Evolutionary conservation across 768 basidiomycete species (phyloP).

Genomic region (Chiua virens): DNA sequence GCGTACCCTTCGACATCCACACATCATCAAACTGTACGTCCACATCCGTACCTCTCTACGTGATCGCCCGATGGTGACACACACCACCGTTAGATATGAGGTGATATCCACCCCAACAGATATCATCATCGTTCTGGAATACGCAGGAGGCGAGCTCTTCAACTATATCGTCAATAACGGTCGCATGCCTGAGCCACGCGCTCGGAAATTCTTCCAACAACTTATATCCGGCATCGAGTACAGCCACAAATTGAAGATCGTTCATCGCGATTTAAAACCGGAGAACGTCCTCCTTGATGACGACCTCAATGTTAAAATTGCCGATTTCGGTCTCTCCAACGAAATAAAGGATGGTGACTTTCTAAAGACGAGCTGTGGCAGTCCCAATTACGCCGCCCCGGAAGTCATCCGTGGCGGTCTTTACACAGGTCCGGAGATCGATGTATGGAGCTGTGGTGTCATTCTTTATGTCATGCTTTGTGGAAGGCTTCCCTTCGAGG

Average conservation of each 20-base stretch:
- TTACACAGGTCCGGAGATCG: slow-evolving; percentile 97
- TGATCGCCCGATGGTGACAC: slow-evolving; percentile 7
- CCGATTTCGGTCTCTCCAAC: slow-evolving; percentile 89
- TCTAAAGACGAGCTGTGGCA: slow-evolving; percentile 95
- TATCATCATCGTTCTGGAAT: slow-evolving; percentile 93
- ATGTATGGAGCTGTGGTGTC: slow-evolving; percentile 99
- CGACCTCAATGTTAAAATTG: too few species aligned
- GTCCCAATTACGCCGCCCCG: slow-evolving; percentile 98
- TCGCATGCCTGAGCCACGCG: slow-evolving; percentile 83
- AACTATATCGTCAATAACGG: slow-evolving; percentile 97
- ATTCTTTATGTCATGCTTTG: slow-evolving; percentile 98
- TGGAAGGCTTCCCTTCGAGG: slow-evolving; percentile 94
- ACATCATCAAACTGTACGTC: slow-evolving; percentile 94
- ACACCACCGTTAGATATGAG: slow-evolving; percentile 56
- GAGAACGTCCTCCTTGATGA: slow-evolving; percentile 66
- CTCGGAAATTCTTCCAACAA: slow-evolving; percentile 96
- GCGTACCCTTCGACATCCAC: slow-evolving; percentile 89
- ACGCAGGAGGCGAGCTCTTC: slow-evolving; percentile 94
- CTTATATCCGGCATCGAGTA: slow-evolving; percentile 98
- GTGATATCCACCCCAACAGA: slow-evolving; percentile 92
- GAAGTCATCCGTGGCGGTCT: slow-evolving; percentile 95
- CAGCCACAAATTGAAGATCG: slow-evolving; percentile 94
- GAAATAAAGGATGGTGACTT: slow-evolving; percentile 97
- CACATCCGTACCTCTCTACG: slow-evolving; percentile 1
- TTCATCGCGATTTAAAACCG: slow-evolving; percentile 73